Base-by-base conservation (phyloP, 495 filamentous ascomycete species). In the Articulospora tetracladia region DNA sequence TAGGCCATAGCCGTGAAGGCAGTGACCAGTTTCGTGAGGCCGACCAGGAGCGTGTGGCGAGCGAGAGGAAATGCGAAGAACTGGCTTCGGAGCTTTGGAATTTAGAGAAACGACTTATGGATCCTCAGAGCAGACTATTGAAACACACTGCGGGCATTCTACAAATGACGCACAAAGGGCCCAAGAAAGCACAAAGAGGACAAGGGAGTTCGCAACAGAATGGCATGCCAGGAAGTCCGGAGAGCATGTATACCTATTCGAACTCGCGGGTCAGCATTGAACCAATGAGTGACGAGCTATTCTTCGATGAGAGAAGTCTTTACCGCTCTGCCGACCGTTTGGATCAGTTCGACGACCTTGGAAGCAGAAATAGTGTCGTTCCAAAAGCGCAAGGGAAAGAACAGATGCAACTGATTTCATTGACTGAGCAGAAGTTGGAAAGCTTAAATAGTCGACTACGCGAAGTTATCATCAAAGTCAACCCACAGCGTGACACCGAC, bases 131-230 rank as follows among this genome's bases (percentile, higher is more conserved):
- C 59, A 79, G 83, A 46, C 72, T 97, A 57, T 71, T 97, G n/a
- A 83, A 92, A 68, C 94, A 98, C 71, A 97, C 92, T 0, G 92
- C 94, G 27, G 94, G 88, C 34, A 88, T 98, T 27, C 73, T 97
- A 63, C 91, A 96, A 67, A 81, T 94, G 78, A 92, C 91, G 17
- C 92, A 97, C 68, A 86, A 86, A 62, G 81, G 83, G 10, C 73
- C 78, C 17, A 80, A 73, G 56, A 61, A 46, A 30, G 55, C 27
- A 20, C 25, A 55, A 10, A 74, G 73, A n/a, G 58, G 64, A 3
- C 57, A 59, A 1, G 59, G 64, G 24, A 57, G 61, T 24, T 51
- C 57, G 2, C 61, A 65, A 22, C 71, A 68, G 0, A 69, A 67
- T 53, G 79, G 77, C 6, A 79, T 86, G 57, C 87, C 84, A 0